Evolutionary conservation across 2,329 filamentous ascomycete genomes (phyloP).

Genomic region (Colletotrichum sp.): DNA sequence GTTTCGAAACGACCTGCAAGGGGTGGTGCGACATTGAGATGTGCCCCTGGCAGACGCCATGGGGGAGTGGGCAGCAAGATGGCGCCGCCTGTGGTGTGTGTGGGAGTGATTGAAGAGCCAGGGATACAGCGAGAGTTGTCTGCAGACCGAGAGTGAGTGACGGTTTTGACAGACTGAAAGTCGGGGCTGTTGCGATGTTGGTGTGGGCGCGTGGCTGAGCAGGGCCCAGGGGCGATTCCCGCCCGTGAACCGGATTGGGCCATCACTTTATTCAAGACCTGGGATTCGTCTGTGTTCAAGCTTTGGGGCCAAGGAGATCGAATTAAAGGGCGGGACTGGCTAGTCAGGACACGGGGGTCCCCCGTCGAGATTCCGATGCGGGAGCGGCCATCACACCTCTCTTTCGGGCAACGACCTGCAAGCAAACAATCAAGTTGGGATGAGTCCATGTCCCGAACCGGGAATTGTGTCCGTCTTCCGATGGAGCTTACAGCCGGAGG

Average conservation of each 20-base stretch:
- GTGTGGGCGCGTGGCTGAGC: constrained; percentile 5
- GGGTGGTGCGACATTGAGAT: neutral
- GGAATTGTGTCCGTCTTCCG: neutral
- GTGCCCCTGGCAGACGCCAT: neutral
- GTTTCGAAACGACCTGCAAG: constrained; percentile 18
- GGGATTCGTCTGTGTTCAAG: neutral
- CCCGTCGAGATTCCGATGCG: neutral
- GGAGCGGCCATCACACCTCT: neutral
- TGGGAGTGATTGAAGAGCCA: neutral
- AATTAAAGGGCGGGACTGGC: constrained; percentile 14
- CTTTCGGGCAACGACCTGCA: constrained; percentile 9
- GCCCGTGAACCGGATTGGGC: neutral
- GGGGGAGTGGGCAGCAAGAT: neutral
- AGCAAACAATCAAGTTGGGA: constrained; percentile 14
- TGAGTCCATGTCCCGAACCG: neutral
- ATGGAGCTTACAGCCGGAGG: neutral
- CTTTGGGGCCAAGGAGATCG: constrained; percentile 1
- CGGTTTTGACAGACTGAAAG: neutral
- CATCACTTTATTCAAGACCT: constrained; percentile 16
- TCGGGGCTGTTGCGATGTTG: neutral
- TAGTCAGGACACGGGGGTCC: constrained; percentile 6
- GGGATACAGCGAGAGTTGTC: neutral
- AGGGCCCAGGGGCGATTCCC: neutral
- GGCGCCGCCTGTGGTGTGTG: neutral
- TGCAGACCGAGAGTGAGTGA: neutral